phyloP scores from a whole-genome alignment of 768 basidiomycete genomes.

The Termitomyces sp. region DNA sequence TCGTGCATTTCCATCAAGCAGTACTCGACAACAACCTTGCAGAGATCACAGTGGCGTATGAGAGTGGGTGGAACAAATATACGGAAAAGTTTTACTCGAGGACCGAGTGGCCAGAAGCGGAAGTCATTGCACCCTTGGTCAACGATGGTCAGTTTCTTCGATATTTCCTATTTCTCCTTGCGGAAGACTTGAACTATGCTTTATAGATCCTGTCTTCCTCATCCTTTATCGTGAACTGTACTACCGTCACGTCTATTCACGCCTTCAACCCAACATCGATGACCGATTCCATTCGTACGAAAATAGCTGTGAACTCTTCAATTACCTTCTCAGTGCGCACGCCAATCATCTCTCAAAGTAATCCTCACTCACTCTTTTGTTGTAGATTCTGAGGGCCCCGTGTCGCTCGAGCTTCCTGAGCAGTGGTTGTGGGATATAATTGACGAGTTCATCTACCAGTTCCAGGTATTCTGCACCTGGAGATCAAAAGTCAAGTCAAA shows the following conservation, averaged over 20 bases:
- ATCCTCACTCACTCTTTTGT: background rate
- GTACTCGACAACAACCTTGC: slow-evolving; percentile 88
- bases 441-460: slow-evolving; percentile 98
- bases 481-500: slow-evolving; percentile 81
- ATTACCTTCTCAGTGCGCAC: slow-evolving; percentile 86
- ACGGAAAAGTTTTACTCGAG: slow-evolving; percentile 95
- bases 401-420: slow-evolving; percentile 89
- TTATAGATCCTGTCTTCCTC: slow-evolving; percentile 86
- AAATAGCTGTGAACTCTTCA: slow-evolving; percentile 98
- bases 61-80: slow-evolving; percentile 95
- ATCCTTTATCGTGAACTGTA: slow-evolving; percentile 96
- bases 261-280: slow-evolving; percentile 92
- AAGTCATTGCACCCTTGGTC: slow-evolving; percentile 91
- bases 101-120: slow-evolving; percentile 97
- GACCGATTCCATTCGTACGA: slow-evolving; percentile 98
- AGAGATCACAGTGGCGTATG: slow-evolving; percentile 91
- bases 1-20: slow-evolving; percentile 93
- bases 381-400: slow-evolving; percentile 90
- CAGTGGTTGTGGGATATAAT: slow-evolving; percentile 99
- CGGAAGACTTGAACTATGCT: background rate
- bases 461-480: slow-evolving; percentile 95
- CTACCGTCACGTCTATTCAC: slow-evolving; percentile 94
- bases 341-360: background rate
- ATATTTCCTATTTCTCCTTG: background rate
- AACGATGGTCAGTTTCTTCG: slow-evolving; percentile 67